Evolutionary conservation across 805 yeast genomes (phyloP), one percentile per base, ranked within the genome.

Genomic region (Peterozyma xylosa): DNA sequence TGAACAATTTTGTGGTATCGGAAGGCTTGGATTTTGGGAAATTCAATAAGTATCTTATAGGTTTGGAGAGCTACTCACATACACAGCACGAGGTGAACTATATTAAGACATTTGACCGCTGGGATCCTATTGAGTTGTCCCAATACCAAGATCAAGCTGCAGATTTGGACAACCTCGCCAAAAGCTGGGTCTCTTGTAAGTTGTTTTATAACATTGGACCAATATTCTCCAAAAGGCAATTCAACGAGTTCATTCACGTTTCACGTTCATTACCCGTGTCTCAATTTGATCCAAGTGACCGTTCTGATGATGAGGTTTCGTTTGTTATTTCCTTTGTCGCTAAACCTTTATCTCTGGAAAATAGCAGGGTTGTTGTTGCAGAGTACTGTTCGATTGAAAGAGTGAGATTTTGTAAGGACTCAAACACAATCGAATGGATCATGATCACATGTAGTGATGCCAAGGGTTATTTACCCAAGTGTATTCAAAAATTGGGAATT

Each of bases 391-490:
- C 68, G 15, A 60, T 67, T 9, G 73, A 67, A 48, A 45, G 58
- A 11, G 46, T 66, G 33, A 48, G 49, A 35, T 59, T 55, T 45
- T 48, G 56, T 41, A 42, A 37, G 34, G 32, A 37, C 9, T 47
- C 50, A 1, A 44, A 38, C 9, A 27, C 42, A 13, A 39, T 57
- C 7, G 57, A 52, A 30, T 68, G 73, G 73, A 48, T 46, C 5
- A 68, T 67, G 71, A 56, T 62, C 27, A 65, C 71, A 1, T 46
- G 57, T 7, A 60, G 67, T 43, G 68, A 68, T 48, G 64, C 68
- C 17, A 68, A 69, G 34, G 73, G 73, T 1, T 55, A 56, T 39
- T 61, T 68, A 5, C 72, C 72, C 7, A 57, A 60, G 41, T 65
- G 65, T 62, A 27, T 68, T 13, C 73, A 68, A 45, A 64, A 63